Evolutionary conservation across 1,139 yeast species (phyloP).

Genomic region (Fermentozyma sake): DNA sequence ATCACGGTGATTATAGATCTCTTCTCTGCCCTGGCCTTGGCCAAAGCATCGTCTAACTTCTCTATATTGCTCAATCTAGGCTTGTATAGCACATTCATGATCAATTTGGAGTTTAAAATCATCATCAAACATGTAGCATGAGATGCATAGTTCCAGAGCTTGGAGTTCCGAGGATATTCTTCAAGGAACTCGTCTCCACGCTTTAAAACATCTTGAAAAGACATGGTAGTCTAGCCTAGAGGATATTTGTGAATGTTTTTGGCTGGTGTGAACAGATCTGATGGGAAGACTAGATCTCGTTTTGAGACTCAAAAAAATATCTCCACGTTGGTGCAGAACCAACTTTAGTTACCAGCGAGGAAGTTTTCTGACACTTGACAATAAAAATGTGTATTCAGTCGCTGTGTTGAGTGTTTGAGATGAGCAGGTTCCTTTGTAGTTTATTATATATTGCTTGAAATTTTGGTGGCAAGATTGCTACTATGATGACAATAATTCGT

Average conservation of each 20-base stretch:
- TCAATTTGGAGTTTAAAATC: slow-evolving; percentile 60
- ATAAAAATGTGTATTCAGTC: too few relatives aligned
- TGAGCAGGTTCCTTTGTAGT: too few relatives aligned
- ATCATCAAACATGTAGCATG: slow-evolving; percentile 67
- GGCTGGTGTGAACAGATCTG: too few relatives aligned
- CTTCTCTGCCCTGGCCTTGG: slow-evolving; percentile 58
- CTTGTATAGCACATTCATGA: slow-evolving; percentile 56
- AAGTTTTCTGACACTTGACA: too few relatives aligned
- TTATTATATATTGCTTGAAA: too few relatives aligned
- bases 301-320: too few relatives aligned
- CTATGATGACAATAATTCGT: too few relatives aligned
- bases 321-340: too few relatives aligned
- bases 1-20: slow-evolving; percentile 81
- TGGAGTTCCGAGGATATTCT: slow-evolving; percentile 55
- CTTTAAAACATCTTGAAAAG: slow-evolving; percentile 64
- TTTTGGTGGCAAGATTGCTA: too few relatives aligned
- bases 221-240: slow-evolving; percentile 38
- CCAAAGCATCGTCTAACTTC: slow-evolving; percentile 58
- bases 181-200: slow-evolving; percentile 72
- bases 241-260: not conserved
- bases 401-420: too few relatives aligned
- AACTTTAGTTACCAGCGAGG: too few relatives aligned
- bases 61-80: slow-evolving; percentile 61
- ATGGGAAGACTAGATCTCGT: too few relatives aligned
- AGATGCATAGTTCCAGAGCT: slow-evolving; percentile 64